Evolutionary conservation across 192 early-diverging fungal genomes (phyloP).

Genomic region (Dispira parvispora): DNA sequence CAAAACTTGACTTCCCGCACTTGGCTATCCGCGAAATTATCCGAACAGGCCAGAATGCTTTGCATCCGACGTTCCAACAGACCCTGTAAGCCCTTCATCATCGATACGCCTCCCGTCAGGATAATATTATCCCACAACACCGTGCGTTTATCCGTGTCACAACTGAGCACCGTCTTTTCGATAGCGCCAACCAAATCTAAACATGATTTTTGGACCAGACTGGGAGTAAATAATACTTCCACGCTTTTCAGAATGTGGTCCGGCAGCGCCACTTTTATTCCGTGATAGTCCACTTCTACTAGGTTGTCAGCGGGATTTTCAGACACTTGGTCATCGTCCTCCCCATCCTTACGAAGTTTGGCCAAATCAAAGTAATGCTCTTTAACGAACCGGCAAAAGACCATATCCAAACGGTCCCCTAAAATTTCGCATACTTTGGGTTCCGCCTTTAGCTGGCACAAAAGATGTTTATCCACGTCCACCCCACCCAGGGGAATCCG

Average conservation of each 20-base stretch:
- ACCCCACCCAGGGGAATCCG: constrained; percentile 51
- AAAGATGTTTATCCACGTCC: constrained; percentile 47
- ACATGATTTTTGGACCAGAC: constrained; percentile 21
- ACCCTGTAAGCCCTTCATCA: constrained; percentile 33
- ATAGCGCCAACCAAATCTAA: constrained; percentile 41
- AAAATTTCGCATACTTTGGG: constrained; percentile 26
- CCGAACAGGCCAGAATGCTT: constrained; percentile 50
- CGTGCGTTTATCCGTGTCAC: constrained; percentile 61
- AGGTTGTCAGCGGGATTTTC: constrained; percentile 13
- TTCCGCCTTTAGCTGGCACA: constrained; percentile 40
- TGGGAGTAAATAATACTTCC: constrained; percentile 58
- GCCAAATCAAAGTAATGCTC: constrained; percentile 21
- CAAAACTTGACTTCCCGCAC: constrained; percentile 63
- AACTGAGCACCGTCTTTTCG: constrained; percentile 37
- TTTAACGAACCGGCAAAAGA: constrained; percentile 38
- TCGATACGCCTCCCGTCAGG: constrained; percentile 64
- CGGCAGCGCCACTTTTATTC: neutral
- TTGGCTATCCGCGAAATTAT: constrained; percentile 75
- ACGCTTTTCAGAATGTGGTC: neutral
- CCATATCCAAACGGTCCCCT: constrained; percentile 25
- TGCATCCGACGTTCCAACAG: constrained; percentile 51
- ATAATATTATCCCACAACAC: constrained; percentile 72
- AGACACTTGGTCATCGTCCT: neutral
- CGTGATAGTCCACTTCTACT: constrained; percentile 5
- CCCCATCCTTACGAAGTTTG: neutral